phyloP scores from a whole-genome alignment of 345 rosid species.

The Viola odorata region DNA sequence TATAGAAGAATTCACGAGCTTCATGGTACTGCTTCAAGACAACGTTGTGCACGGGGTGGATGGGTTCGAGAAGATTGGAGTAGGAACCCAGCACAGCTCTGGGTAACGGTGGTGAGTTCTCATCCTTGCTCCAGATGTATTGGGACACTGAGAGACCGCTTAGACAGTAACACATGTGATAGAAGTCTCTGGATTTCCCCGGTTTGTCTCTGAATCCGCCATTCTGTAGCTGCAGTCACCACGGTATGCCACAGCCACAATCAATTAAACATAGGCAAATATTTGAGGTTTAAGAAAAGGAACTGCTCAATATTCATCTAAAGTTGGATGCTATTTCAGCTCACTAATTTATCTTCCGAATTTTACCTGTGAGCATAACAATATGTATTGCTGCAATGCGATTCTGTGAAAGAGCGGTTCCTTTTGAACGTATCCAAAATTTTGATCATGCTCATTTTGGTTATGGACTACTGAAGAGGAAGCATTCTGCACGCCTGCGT shows the following conservation, averaged over 20 bases:
- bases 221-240: constrained; percentile 38
- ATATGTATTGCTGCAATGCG: constrained; percentile 77
- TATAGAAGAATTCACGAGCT: constrained; percentile 54
- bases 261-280: too few relatives aligned
- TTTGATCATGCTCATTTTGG: constrained; percentile 14
- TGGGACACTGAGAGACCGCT: constrained; percentile 84
- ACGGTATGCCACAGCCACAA: neutral
- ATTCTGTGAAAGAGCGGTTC: constrained; percentile 67
- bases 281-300: too few relatives aligned
- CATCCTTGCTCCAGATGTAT: constrained; percentile 48
- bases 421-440: constrained; percentile 15
- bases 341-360: constrained; percentile 1
- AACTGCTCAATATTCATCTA: too few relatives aligned
- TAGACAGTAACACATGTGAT: constrained; percentile 93
- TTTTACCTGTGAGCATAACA: constrained; percentile 77
- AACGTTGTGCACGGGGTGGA: constrained; percentile 55
- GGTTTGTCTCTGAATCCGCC: constrained; percentile 97
- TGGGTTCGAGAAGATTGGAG: constrained; percentile 21
- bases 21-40: constrained; percentile 43
- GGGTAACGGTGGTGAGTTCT: constrained; percentile 51
- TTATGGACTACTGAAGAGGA: constrained; percentile 17
- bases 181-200: constrained; percentile 58
- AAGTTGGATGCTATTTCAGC: too few relatives aligned
- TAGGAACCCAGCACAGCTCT: constrained; percentile 47
- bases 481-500: constrained; percentile 26